Percentiles rank a stretch among this genome's conserved stretches.
These are phyloP conservation scores for Leccinum disarticulatum DNA, from an alignment of 768 basidiomycete genomes.

Conservation along the genomic window DNA sequence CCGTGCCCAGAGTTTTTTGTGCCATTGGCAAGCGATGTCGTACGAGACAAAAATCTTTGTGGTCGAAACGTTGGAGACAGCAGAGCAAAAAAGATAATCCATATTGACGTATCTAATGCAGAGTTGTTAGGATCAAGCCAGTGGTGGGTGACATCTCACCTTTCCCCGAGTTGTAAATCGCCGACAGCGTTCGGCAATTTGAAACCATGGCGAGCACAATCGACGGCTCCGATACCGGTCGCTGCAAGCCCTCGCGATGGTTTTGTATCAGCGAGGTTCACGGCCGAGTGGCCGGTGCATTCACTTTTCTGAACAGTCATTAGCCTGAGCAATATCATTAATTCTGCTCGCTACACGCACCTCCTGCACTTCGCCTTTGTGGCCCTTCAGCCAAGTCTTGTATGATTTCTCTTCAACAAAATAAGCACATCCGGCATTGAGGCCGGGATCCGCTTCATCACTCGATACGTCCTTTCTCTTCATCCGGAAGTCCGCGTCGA, in stretches of 20 bases:
- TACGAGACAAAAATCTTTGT: neutral
- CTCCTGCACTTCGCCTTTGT: neutral
- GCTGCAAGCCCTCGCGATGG: neutral
- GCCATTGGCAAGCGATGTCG: neutral
- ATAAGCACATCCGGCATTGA: neutral
- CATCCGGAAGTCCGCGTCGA: neutral
- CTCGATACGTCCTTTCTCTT: neutral
- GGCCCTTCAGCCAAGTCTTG: neutral
- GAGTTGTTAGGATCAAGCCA: neutral
- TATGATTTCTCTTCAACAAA: neutral
- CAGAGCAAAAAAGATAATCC: neutral
- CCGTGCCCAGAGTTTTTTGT: neutral
- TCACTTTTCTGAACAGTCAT: neutral
- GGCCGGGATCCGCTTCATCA: neutral
- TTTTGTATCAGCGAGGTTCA: neutral
- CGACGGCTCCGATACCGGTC: neutral
- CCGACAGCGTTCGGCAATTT: neutral
- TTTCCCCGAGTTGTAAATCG: neutral
- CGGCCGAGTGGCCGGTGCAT: neutral
- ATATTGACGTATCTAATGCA: neutral
- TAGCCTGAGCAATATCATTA: neutral
- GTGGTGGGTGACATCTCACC: neutral
- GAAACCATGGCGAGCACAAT: neutral
- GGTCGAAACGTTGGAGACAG: neutral
- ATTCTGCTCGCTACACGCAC: neutral